Evolutionary conservation across 2,329 filamentous ascomycete genomes (phyloP).

Genomic region (Penicillium palitans): DNA sequence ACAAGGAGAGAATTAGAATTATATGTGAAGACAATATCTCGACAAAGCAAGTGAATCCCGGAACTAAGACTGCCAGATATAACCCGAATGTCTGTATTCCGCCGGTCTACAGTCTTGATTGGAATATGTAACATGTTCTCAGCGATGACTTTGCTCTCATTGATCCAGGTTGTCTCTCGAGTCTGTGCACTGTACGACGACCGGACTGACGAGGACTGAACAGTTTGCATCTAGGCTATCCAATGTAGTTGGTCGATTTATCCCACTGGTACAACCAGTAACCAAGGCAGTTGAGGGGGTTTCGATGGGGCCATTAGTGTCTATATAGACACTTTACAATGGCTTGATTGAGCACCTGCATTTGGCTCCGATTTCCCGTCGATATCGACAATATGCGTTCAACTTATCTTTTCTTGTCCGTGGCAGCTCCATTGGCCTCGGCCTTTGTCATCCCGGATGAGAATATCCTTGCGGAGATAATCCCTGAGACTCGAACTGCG

Average conservation of each 20-base stretch:
- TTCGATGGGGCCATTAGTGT: not conserved
- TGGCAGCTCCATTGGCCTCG: conserved; percentile 4
- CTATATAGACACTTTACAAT: not conserved
- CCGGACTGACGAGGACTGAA: not conserved
- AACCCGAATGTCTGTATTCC: not conserved
- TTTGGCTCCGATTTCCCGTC: not conserved
- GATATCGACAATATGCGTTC: conserved; percentile 2
- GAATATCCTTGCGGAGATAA: conserved; percentile 1
- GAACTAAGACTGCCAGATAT: not conserved
- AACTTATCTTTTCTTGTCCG: conserved; percentile 1
- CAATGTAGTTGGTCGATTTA: not conserved
- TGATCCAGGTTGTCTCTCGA: not conserved
- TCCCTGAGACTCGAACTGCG: not conserved
- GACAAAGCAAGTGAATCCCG: not conserved
- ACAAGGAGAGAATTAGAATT: not conserved
- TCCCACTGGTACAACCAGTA: not conserved
- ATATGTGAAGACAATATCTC: not conserved
- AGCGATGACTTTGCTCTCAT: not conserved
- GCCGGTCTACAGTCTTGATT: not conserved
- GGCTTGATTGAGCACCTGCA: not conserved
- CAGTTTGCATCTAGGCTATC: not conserved
- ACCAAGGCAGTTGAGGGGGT: not conserved
- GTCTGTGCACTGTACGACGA: not conserved
- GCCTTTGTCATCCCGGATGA: conserved; percentile 18
- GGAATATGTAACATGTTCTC: not conserved